Percentiles rank a stretch among this genome's conserved stretches.
These are phyloP conservation scores for Colletotrichum echinochloae DNA, from an alignment of 2,329 filamentous ascomycete genomes.

Conservation along the genomic window DNA sequence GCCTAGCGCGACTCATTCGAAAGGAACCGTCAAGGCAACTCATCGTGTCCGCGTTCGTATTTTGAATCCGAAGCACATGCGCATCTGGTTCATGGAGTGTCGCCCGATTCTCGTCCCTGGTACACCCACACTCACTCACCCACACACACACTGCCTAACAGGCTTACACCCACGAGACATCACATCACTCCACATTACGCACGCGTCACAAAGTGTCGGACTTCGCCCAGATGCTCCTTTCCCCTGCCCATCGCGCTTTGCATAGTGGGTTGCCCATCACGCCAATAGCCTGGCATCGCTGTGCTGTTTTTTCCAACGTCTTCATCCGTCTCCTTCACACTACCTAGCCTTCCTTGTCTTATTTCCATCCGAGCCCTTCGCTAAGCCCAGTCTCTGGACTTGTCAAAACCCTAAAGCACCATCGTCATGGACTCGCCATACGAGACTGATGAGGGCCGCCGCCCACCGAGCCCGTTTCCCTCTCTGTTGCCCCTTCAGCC, in stretches of 20 bases:
- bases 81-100: conserved; percentile 2
- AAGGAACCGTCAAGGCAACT: conserved; percentile 4
- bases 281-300: neutral
- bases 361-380: conserved; percentile 13
- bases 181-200: neutral
- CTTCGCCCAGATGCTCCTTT: neutral
- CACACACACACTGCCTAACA: neutral
- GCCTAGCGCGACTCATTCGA: conserved; percentile 5
- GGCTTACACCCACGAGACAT: neutral
- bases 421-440: conserved; percentile 4
- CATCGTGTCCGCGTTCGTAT: conserved; percentile 37
- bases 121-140: neutral
- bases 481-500: conserved; percentile 3
- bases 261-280: neutral
- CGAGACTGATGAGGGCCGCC: neutral
- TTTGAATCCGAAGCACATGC: conserved; percentile 17
- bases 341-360: neutral
- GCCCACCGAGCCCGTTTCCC: conserved; percentile 3
- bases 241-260: too few species aligned
- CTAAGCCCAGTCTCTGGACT: neutral
- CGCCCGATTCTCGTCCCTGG: conserved; percentile 6
- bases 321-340: neutral
- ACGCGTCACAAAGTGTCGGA: neutral
- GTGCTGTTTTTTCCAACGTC: neutral
- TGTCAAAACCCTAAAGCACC: conserved; percentile 3